Conservation (phyloP, 331 rosid genomes). For the Phaseolus coccineus region DNA sequence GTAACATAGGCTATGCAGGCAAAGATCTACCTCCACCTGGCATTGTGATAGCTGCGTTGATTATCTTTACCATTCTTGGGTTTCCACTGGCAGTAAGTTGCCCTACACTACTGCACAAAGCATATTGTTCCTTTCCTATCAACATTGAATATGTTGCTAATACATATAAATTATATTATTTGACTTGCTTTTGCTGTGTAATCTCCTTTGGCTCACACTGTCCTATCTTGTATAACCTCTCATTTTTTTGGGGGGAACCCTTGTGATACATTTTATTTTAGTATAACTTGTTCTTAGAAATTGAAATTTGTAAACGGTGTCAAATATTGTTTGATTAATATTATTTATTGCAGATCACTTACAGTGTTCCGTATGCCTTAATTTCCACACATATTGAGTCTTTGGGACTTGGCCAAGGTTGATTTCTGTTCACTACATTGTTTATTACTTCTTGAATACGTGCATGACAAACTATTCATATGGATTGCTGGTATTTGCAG, state of each 20-base stretch:
- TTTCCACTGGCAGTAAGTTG: constrained; percentile 75
- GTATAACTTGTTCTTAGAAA: constrained; percentile 31
- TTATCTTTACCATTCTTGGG: constrained; percentile 75
- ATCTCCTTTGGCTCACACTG: constrained; percentile 20
- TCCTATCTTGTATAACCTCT: constrained; percentile 15
- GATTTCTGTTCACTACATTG: constrained; percentile 34
- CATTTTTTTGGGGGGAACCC: constrained; percentile 1
- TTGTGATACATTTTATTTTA: constrained; percentile 31
- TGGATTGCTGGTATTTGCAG: constrained; percentile 60
- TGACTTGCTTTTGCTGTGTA: constrained; percentile 14
- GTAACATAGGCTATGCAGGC: constrained; percentile 55
- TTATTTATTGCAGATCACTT: constrained; percentile 74
- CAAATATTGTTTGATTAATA: constrained; percentile 35
- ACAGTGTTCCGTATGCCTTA: constrained; percentile 94
- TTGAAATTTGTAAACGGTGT: constrained; percentile 27
- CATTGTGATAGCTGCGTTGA: constrained; percentile 75
- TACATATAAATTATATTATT: constrained; percentile 15
- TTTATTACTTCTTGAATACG: constrained; percentile 31
- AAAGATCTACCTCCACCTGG: constrained; percentile 74
- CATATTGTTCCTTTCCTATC: constrained; percentile 36
- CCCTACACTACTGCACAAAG: constrained; percentile 43
- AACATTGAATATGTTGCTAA: constrained; percentile 10
- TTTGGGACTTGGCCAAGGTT: constrained; percentile 96
- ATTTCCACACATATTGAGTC: constrained; percentile 80
- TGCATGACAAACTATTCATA: constrained; percentile 34